phyloP scores from a whole-genome alignment of 2,329 filamentous ascomycete genomes.

The Curvularia spicifera region DNA sequence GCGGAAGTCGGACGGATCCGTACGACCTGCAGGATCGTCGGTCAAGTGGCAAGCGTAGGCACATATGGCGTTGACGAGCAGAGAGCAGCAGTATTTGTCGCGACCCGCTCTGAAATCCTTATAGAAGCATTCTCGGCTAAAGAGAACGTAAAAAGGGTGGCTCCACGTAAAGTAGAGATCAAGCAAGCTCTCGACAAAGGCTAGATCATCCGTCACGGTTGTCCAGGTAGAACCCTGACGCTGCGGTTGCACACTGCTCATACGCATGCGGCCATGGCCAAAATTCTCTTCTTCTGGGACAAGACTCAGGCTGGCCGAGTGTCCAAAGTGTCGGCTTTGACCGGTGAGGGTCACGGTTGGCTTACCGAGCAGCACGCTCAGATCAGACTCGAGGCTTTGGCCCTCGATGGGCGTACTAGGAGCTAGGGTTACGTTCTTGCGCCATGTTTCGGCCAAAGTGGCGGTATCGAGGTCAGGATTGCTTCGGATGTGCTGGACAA shows the following conservation, averaged over 20 bases:
- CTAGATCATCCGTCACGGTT: slow-evolving; percentile 62
- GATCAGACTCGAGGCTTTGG: slow-evolving; percentile 44
- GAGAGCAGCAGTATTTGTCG: slow-evolving; percentile 70
- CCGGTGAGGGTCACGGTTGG: slow-evolving; percentile 43
- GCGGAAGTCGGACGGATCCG: slow-evolving; percentile 66
- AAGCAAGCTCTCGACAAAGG: slow-evolving; percentile 68
- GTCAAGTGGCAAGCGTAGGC: slow-evolving; percentile 74
- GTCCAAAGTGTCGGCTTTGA: slow-evolving; percentile 47
- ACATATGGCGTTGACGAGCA: slow-evolving; percentile 70
- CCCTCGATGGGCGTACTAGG: slow-evolving; percentile 30
- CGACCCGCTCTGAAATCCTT: slow-evolving; percentile 68
- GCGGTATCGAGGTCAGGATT: slow-evolving; percentile 51
- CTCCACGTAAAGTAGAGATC: slow-evolving; percentile 73
- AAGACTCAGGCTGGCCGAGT: slow-evolving; percentile 48
- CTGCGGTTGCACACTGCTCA: slow-evolving; percentile 19
- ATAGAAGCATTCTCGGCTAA: slow-evolving; percentile 74
- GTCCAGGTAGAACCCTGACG: slow-evolving; percentile 61
- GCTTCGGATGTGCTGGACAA: slow-evolving; percentile 53
- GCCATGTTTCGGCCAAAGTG: slow-evolving; percentile 50
- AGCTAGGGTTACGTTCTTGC: slow-evolving; percentile 48
- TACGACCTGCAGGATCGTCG: slow-evolving; percentile 67
- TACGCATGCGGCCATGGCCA: slow-evolving; percentile 23
- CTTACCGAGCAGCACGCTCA: slow-evolving; percentile 48
- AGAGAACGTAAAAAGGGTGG: slow-evolving; percentile 76
- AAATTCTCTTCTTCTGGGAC: slow-evolving; percentile 47